These are phyloP conservation scores for Botryotinia globosa DNA, from an alignment of 2,329 filamentous ascomycete genomes.

Conservation along the genomic window DNA sequence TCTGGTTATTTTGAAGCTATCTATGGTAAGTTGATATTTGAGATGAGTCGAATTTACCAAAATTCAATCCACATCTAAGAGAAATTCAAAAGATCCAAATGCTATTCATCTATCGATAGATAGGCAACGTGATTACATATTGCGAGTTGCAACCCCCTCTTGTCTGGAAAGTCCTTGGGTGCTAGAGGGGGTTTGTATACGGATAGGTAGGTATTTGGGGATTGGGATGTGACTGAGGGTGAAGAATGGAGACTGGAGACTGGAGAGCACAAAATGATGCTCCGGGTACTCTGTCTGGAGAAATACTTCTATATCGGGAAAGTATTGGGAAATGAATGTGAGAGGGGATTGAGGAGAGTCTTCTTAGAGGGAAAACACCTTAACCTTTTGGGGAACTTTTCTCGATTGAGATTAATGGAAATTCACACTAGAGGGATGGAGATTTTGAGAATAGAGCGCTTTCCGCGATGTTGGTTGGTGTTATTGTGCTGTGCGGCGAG, in stretches of 20 bases:
- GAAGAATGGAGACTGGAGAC: too few relatives aligned
- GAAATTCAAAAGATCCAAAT: too few relatives aligned
- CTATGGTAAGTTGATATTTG: neutral
- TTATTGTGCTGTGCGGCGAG: neutral
- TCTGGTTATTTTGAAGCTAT: too few relatives aligned
- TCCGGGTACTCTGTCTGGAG: too few relatives aligned
- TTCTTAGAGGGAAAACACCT: neutral
- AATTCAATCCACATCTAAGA: neutral
- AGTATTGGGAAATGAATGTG: neutral
- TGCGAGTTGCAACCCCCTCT: neutral
- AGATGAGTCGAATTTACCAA: neutral
- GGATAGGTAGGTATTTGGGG: neutral
- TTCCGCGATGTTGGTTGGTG: neutral
- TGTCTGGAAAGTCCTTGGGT: rapidly evolving
- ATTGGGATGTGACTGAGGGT: neutral
- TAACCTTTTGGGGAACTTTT: neutral
- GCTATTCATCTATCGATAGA: neutral
- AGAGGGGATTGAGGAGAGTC: neutral
- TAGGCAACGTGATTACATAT: neutral
- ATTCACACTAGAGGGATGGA: neutral
- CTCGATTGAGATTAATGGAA: neutral
- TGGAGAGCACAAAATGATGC: neutral
- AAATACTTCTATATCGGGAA: too few relatives aligned
- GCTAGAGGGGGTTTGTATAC: too few relatives aligned
- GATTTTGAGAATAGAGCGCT: neutral